Base-by-base conservation (phyloP, 371 early-diverging fungal genomes). In the Mucor indicus region DNA sequence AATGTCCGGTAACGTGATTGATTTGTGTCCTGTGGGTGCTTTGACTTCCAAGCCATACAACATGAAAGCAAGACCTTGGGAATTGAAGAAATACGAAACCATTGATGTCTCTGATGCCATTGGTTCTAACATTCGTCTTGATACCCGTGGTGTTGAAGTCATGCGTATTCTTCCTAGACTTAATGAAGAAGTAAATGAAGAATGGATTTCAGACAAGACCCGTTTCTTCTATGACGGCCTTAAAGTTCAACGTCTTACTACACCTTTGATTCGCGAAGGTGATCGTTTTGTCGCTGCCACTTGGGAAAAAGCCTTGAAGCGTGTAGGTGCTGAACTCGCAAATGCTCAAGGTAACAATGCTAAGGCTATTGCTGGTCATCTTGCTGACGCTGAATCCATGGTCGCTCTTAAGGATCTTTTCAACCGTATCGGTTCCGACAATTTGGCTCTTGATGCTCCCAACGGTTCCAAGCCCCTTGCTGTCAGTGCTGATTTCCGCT, bases 201-300 rank as follows among this genome's bases (percentile, higher is more conserved):
- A 98, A 80, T 98, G 98, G 98, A 93, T 98, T 46, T 91, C 92
- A 10, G 98, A 98, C 79, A 96, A 96, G 83, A 94, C 96, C 32
- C 87, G 98, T 45, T 95, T 91, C 69, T 89, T 92, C 48, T 92
- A 81, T 58, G 98, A 98, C 57, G 98, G 98, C 50, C 78, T 98
- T 24, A 93, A 91, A 81, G 84, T 91, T 19, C 97, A 98, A 76
- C 85, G 98, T 55, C 75, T 98, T 51, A 95, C 93, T 25, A 83
- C 85, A 13, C 97, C 97, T 22, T 79, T 98, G 63, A 70, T 96
- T 33, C 87, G 92, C 58, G 67, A 85, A 52, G 92, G 90, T 35
- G 86, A 89, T 60, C 77, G 83, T 31, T 94, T 98, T 44, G 89
- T 90, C 33, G 83, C 85, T 30, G 83, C 83, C 32, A 73, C 90